Conservation (phyloP, 352 stramenopile species). For the Pythium phragmiticola region DNA sequence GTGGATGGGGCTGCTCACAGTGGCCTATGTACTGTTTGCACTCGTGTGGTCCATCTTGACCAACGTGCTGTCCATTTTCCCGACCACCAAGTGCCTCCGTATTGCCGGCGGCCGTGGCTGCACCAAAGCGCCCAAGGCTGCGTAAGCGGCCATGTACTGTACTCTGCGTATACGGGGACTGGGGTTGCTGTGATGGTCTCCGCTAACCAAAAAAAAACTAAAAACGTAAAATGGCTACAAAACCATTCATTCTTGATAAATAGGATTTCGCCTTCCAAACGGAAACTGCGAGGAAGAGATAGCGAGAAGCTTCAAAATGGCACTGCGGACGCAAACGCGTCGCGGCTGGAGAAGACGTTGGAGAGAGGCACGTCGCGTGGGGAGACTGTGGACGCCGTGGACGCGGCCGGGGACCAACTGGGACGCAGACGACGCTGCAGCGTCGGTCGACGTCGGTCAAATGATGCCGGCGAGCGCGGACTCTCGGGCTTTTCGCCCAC, state of each 20-base stretch:
- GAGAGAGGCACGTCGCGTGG: neutral
- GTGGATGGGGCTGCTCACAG: slow-evolving; percentile 24
- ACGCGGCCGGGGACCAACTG: slow-evolving; percentile 17
- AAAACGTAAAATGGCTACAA: neutral
- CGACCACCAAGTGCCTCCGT: slow-evolving; percentile 27
- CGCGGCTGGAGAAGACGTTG: neutral
- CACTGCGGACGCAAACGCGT: neutral
- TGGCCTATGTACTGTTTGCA: slow-evolving; percentile 27
- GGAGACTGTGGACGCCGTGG: slow-evolving; percentile 16
- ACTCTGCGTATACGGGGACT: neutral
- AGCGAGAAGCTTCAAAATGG: neutral
- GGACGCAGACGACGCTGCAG: slow-evolving; percentile 6
- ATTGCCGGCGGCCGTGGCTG: slow-evolving; percentile 32
- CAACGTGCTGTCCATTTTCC: slow-evolving; percentile 32
- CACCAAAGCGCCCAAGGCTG: neutral
- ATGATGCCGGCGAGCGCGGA: neutral
- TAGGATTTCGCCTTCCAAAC: neutral
- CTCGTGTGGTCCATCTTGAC: slow-evolving; percentile 29
- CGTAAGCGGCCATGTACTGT: neutral
- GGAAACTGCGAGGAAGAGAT: neutral
- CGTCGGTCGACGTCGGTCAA: slow-evolving; percentile 1
- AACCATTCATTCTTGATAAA: neutral
- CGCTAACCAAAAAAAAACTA: no score
- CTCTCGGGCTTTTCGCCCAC: neutral
- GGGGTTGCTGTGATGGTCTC: neutral